Conservation (phyloP, 805 yeast species). For the Saturnispora besseyi region DNA sequence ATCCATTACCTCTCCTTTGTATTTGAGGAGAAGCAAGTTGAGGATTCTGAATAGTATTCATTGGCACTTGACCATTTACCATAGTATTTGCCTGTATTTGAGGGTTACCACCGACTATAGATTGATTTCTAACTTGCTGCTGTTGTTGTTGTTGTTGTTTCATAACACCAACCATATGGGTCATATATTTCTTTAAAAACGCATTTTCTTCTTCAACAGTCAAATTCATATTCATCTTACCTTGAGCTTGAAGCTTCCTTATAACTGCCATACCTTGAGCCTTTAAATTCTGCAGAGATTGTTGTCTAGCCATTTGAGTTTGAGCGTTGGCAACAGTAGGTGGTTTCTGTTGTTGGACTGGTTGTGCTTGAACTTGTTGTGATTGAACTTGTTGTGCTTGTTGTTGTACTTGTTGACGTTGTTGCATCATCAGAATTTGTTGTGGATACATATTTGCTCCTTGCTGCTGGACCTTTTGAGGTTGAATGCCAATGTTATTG, state of each 20-base stretch:
- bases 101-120: neutral
- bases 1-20: slow-evolving; percentile 5
- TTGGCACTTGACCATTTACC: neutral
- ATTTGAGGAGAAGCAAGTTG: slow-evolving; percentile 13
- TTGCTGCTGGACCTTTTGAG: neutral
- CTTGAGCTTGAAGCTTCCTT: slow-evolving; percentile 27
- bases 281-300: slow-evolving; percentile 22
- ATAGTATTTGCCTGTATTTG: neutral
- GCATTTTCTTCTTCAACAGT: slow-evolving; percentile 29
- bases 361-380: slow-evolving; percentile 10
- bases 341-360: slow-evolving; percentile 1
- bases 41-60: neutral
- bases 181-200: slow-evolving; percentile 28
- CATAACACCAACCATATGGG: slow-evolving; percentile 22
- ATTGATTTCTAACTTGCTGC: slow-evolving; percentile 6
- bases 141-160: slow-evolving; percentile 16
- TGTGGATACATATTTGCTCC: slow-evolving; percentile 23
- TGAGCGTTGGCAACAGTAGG: neutral
- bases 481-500: slow-evolving; percentile 1
- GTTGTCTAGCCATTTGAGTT: slow-evolving; percentile 9
- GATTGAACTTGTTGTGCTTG: slow-evolving; percentile 11
- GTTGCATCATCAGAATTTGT: slow-evolving; percentile 23
- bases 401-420: slow-evolving; percentile 10
- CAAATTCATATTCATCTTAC: slow-evolving; percentile 25
- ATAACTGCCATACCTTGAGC: slow-evolving; percentile 29